Base-by-base conservation (phyloP, 352 stramenopile genomes). In the Phytophthora tentaculata region DNA sequence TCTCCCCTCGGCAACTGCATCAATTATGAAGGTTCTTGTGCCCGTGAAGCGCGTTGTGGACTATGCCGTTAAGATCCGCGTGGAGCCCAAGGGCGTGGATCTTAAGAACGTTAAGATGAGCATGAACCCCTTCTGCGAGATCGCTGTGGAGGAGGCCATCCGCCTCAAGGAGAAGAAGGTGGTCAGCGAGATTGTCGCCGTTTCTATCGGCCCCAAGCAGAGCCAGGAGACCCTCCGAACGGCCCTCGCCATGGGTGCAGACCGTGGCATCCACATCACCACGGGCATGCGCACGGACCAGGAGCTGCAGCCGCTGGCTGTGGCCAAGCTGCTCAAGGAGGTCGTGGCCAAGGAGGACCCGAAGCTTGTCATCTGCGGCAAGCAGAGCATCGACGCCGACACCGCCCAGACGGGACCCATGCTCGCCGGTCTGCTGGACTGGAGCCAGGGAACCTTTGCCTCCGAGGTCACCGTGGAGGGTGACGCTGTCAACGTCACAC, bases 61-160 rank as follows among this genome's bases (percentile, higher is more conserved):
- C 79, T 99, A 99, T 68, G 97, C 97, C 47, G 97, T 99, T 19
- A 99, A 99, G 81, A 97, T 99, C 63, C 94, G 97, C 64, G 96
- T 99, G 53, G 83, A 93, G 60, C 86, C 97, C 37, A 86, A 88
- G 71, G 93, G 92, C 53, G 97, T 99, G 24, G 96, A 99, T 65
- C 88, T 99, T 19, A 96, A 96, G 71, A 99, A 99, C 78, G 96
- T 99, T 41, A 99, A 99, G 86, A 99, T 99, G 97, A 98, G 89
- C 62, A 98, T 99, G 94, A 99, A 99, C 85, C 98, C 98, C 22
- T 99, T 99, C 84, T 99, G 98, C 76, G 98, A 99, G 73, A 98
- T 99, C 73, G 96, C 96, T 22, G 88, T 98, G 13, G 97, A 99
- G 83, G 97, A 99, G 75, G 97, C 97, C 26, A 97, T 99, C 67